Percentiles rank a stretch among this genome's conserved stretches.
Evolutionary conservation across 805 yeast genomes (phyloP).

Genomic region (Candida piceae): DNA sequence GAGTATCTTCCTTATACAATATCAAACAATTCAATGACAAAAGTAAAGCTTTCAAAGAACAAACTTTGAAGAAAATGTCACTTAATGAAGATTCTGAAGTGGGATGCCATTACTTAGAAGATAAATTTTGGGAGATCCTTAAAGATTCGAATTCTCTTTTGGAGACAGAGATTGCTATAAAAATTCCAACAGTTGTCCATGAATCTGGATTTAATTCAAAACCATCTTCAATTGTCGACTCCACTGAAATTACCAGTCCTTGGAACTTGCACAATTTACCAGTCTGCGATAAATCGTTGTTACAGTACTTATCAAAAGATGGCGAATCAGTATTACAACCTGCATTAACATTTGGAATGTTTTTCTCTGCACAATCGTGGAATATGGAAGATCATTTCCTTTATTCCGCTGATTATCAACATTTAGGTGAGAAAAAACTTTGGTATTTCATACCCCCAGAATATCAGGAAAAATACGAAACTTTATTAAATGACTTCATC

Average conservation of each 20-base stretch:
- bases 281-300: slow-evolving; percentile 41
- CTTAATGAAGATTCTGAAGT: slow-evolving; percentile 17
- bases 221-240: slow-evolving; percentile 12
- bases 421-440: slow-evolving; percentile 47
- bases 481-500: slow-evolving; percentile 22
- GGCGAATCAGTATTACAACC: slow-evolving; percentile 39
- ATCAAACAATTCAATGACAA: slow-evolving; percentile 56
- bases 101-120: slow-evolving; percentile 31
- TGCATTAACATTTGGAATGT: slow-evolving; percentile 45
- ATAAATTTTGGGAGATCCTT: slow-evolving; percentile 38
- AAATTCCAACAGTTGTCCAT: slow-evolving; percentile 32
- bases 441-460: slow-evolving; percentile 64
- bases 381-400: slow-evolving; percentile 55
- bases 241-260: slow-evolving; percentile 25
- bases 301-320: slow-evolving; percentile 42
- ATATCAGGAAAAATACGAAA: slow-evolving; percentile 49
- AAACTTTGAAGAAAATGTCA: slow-evolving; percentile 15
- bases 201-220: slow-evolving; percentile 33
- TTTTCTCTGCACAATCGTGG: slow-evolving; percentile 55
- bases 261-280: slow-evolving; percentile 62
- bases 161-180: slow-evolving; percentile 34
- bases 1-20: slow-evolving; percentile 47
- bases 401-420: slow-evolving; percentile 47
- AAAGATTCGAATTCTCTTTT: slow-evolving; percentile 24
- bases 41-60: slow-evolving; percentile 38